Conservation (phyloP, 306 rosid species). For the Castanea crenata region DNA sequence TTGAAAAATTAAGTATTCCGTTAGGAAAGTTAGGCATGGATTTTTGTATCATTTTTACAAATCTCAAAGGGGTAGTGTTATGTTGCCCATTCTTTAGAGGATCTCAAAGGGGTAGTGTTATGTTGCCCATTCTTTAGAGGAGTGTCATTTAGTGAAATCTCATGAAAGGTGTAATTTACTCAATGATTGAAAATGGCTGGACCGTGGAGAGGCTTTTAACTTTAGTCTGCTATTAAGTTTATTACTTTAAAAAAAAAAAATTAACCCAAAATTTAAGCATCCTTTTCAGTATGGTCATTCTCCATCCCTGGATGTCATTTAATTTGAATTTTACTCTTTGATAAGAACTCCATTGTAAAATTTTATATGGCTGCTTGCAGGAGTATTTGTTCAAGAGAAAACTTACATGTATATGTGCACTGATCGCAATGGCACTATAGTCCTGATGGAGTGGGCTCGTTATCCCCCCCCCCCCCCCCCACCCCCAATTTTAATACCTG, state of each 20-base stretch:
- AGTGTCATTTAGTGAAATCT: not conserved
- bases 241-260: not conserved
- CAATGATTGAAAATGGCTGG: not conserved
- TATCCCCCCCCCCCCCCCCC: too few relatives aligned
- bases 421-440: slow-evolving; percentile 74
- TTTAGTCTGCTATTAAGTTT: not conserved
- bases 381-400: slow-evolving; percentile 57
- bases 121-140: not conserved
- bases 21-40: too few relatives aligned
- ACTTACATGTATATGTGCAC: slow-evolving; percentile 79
- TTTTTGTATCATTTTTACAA: too few relatives aligned
- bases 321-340: slow-evolving; percentile 18
- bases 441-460: slow-evolving; percentile 78
- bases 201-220: not conserved
- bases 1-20: too few relatives aligned
- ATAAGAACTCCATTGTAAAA: slow-evolving; percentile 14
- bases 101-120: not conserved
- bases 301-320: not conserved
- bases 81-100: not conserved
- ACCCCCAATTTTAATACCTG: not conserved
- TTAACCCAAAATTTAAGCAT: too few relatives aligned
- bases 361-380: slow-evolving; percentile 45
- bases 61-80: not conserved
- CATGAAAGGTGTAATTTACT: not conserved
- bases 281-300: slow-evolving; percentile 11